Evolutionary conservation across 345 rosid genomes (phyloP).

Genomic region (Gossypium sturtianum): DNA sequence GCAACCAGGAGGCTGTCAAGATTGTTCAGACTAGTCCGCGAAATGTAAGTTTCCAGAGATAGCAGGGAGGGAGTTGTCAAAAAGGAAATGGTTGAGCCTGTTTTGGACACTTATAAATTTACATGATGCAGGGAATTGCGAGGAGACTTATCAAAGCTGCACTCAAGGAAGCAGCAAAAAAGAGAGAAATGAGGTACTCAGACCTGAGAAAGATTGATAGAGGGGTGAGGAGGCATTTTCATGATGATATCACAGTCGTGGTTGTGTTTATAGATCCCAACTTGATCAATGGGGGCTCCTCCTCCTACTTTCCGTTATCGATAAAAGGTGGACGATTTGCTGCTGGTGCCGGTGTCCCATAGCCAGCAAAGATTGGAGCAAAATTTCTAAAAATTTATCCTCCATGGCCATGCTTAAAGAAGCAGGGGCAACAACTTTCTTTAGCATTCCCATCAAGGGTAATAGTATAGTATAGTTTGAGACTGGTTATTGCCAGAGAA

Average conservation of each 20-base stretch:
- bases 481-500: neutral
- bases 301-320: conserved; percentile 30
- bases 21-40: conserved; percentile 50
- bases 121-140: conserved; percentile 52
- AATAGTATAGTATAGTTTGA: neutral
- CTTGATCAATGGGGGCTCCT: conserved; percentile 12
- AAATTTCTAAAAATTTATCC: neutral
- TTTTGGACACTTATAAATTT: too few species aligned
- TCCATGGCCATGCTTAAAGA: neutral
- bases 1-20: conserved; percentile 59
- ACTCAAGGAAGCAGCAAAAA: conserved; percentile 66
- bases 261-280: conserved; percentile 42
- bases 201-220: conserved; percentile 53
- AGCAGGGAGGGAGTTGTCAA: neutral
- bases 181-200: conserved; percentile 76
- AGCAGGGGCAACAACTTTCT: neutral
- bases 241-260: conserved; percentile 57
- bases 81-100: neutral
- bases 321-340: conserved; percentile 32
- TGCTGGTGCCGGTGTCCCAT: neutral
- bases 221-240: conserved; percentile 78
- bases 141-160: conserved; percentile 62
- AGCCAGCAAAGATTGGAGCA: neutral
- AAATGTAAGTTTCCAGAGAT: conserved; percentile 32
- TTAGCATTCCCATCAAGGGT: neutral